phyloP scores from a whole-genome alignment of 148 eudicot species.

The Vaccinium darrowii region DNA sequence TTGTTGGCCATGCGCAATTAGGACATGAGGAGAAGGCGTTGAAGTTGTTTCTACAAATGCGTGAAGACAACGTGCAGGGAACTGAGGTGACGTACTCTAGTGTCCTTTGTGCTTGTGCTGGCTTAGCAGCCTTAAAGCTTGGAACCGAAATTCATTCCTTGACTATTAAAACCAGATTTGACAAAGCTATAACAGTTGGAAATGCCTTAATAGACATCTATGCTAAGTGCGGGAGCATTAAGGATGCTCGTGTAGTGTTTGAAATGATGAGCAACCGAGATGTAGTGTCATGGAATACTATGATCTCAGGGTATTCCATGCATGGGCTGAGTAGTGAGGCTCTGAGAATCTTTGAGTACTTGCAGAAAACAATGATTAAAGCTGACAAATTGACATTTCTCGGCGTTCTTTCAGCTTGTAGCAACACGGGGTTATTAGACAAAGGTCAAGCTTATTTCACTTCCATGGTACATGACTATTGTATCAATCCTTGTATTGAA shows the following conservation, averaged over 20 bases:
- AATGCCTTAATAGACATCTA: constrained; percentile 87
- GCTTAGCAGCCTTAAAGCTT: constrained; percentile 57
- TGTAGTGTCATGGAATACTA: constrained; percentile 80
- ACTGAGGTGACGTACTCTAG: constrained; percentile 85
- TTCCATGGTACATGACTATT: constrained; percentile 51
- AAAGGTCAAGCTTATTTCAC: constrained; percentile 57
- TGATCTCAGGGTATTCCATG: constrained; percentile 76
- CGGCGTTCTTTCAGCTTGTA: constrained; percentile 81
- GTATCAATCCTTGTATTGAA: constrained; percentile 77
- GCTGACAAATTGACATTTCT: constrained; percentile 72
- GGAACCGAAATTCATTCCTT: constrained; percentile 77
- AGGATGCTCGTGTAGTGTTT: constrained; percentile 68
- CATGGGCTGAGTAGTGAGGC: constrained; percentile 84
- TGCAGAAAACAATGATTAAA: constrained; percentile 45
- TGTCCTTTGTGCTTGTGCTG: constrained; percentile 74
- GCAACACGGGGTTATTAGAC: constrained; percentile 69
- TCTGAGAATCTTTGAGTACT: constrained; percentile 47
- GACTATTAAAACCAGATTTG: constrained; percentile 59
- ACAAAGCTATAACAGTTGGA: constrained; percentile 52
- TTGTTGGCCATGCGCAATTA: constrained; percentile 67
- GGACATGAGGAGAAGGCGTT: constrained; percentile 70
- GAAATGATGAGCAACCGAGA: constrained; percentile 57
- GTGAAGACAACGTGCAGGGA: constrained; percentile 42
- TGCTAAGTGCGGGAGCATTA: constrained; percentile 83
- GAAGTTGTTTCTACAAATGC: constrained; percentile 60